Evolutionary conservation across 2,329 filamentous ascomycete species (phyloP).

Genomic region (Sarocladiaceae sp.): DNA sequence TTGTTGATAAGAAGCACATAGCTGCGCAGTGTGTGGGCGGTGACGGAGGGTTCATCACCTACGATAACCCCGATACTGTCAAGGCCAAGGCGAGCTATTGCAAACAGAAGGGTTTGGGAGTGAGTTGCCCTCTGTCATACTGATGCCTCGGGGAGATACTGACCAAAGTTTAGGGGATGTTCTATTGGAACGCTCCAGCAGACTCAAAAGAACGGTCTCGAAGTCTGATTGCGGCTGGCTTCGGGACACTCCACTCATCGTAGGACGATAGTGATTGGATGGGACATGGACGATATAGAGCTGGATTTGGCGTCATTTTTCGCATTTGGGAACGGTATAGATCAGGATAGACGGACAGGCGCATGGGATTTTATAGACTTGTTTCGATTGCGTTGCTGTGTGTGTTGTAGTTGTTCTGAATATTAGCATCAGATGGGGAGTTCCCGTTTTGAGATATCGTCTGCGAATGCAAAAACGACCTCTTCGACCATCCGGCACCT

Average conservation of each 20-base stretch:
- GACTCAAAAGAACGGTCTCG: slow-evolving; percentile 57
- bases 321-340: background rate
- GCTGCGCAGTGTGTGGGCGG: slow-evolving; percentile 70
- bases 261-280: no score
- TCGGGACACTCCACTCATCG: slow-evolving; percentile 51
- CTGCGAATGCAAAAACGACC: no score
- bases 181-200: slow-evolving; percentile 77
- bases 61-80: slow-evolving; percentile 75
- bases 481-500: no score
- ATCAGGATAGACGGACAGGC: background rate
- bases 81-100: slow-evolving; percentile 71
- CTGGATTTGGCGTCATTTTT: slow-evolving; percentile 15
- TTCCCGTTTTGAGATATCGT: no score
- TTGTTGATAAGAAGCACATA: slow-evolving; percentile 61
- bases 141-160: background rate
- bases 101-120: slow-evolving; percentile 64
- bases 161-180: slow-evolving; percentile 53
- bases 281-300: slow-evolving; percentile 11
- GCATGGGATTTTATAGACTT: no score
- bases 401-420: no score
- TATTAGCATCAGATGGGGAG: no score
- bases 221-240: slow-evolving; percentile 56
- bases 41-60: slow-evolving; percentile 74
- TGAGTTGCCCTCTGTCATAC: slow-evolving; percentile 29
- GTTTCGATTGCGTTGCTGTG: background rate